Conservation (phyloP, 225 moss, liverwort and hornwort genomes). For the Bryoerythrophyllum caledonicum region DNA sequence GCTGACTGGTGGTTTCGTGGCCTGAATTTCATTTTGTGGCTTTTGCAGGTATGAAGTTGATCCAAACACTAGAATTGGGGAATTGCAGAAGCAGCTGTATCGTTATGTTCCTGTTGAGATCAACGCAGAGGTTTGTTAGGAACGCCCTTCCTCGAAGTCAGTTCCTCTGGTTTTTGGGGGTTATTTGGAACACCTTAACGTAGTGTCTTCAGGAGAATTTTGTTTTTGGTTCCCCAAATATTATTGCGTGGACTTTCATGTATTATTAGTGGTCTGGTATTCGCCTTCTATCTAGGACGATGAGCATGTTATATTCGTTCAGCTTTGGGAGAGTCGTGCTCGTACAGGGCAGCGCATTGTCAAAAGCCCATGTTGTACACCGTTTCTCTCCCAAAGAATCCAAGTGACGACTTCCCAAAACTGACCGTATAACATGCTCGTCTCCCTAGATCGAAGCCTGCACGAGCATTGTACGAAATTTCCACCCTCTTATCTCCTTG, state of each 20-base stretch:
- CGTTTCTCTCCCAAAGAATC: no score
- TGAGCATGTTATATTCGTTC: slow-evolving; percentile 12
- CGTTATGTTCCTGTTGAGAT: slow-evolving; percentile 75
- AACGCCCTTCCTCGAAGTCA: slow-evolving; percentile 10
- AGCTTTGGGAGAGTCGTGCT: not conserved
- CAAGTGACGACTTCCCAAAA: no score
- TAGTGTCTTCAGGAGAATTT: slow-evolving; percentile 10
- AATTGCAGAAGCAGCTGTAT: slow-evolving; percentile 63
- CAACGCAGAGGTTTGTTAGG: slow-evolving; percentile 60
- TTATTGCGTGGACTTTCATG: not conserved
- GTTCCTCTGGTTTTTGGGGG: slow-evolving; percentile 11
- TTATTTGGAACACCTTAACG: not conserved
- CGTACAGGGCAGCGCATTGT: no score
- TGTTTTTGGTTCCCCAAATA: not conserved
- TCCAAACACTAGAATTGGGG: slow-evolving; percentile 50
- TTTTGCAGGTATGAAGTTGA: slow-evolving; percentile 67
- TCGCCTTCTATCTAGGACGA: slow-evolving; percentile 5
- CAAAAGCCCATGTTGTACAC: no score
- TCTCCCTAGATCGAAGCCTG: not conserved
- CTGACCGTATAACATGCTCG: no score
- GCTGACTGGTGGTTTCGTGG: slow-evolving; percentile 12
- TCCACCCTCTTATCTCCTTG: not conserved
- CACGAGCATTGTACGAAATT: not conserved
- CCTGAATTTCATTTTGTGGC: slow-evolving; percentile 18
- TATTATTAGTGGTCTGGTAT: not conserved